Conservation (phyloP, 768 basidiomycete genomes). For the Amanita pseudoporphyria region DNA sequence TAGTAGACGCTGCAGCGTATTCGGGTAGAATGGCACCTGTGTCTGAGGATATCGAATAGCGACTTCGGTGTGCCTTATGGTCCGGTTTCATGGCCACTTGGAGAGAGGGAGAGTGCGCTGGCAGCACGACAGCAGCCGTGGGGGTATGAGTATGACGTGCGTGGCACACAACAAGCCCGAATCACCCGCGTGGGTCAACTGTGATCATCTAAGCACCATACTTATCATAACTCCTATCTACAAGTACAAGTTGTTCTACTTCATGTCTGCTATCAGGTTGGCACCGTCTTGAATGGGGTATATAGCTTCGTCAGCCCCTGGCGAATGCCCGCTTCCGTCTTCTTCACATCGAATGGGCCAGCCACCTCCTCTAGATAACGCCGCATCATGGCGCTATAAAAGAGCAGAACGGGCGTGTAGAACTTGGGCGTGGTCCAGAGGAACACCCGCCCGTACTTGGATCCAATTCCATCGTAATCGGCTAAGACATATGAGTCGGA, state of each 20-base stretch:
- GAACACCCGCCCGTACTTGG: conserved; percentile 58
- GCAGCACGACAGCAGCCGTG: not conserved
- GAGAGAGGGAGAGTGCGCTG: not conserved
- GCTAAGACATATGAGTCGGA: conserved; percentile 24
- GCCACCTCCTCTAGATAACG: conserved; percentile 36
- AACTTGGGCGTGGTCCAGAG: conserved; percentile 61
- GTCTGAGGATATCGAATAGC: conserved; percentile 49
- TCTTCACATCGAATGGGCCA: conserved; percentile 39
- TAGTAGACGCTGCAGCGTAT: conserved; percentile 32
- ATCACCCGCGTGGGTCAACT: too few relatives aligned
- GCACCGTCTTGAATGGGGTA: not conserved
- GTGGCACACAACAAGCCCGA: too few relatives aligned
- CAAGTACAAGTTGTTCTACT: too few relatives aligned
- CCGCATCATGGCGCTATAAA: conserved; percentile 18
- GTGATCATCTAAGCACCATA: too few relatives aligned
- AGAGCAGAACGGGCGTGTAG: conserved; percentile 40
- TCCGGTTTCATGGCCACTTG: conserved; percentile 10
- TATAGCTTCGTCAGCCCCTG: not conserved
- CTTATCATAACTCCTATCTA: too few relatives aligned
- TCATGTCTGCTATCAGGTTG: not conserved
- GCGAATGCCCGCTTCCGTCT: not conserved
- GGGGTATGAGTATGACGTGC: not conserved
- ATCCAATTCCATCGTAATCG: conserved; percentile 57
- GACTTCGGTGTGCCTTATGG: conserved; percentile 42
- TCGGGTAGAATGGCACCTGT: conserved; percentile 57